Base-by-base conservation (phyloP, 768 basidiomycete genomes). In the Leccinum incarnatum region DNA sequence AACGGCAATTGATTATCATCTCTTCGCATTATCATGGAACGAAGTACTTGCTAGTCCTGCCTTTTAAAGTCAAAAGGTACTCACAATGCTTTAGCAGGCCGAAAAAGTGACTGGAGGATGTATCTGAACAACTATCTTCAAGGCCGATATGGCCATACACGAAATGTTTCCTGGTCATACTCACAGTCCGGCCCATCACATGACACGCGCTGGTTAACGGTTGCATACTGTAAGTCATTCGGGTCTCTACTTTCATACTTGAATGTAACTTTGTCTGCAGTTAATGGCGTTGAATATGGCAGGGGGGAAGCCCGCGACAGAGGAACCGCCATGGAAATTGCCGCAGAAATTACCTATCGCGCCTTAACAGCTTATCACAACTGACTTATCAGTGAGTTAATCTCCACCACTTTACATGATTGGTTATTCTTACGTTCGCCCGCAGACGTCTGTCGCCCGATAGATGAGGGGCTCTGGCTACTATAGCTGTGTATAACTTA, bases 81-180 rank as follows among this genome's bases (percentile, higher is more conserved):
- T 65, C 42, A 69, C 12, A 1, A n/a, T 36, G 17, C 10, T 50
- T 45, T 19, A 19, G n/a, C 53, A 69, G 69, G 53, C 19, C 60
- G 49, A 59, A 61, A 29, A 51, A 69, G 37, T 40, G 68, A 70
- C 58, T 71, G 69, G 69, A 49, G 70, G 17, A 62, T 72, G 70
- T 58, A 64, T 42, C 48, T 72, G 30, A 72, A 72, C 54, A 72
- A 72, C 64, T 72, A 48, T 34, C 70, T 73, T 36, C 72, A 72
- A 56, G 66, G 62, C 6, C 68, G 72, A 59, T 72, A 72, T 51
- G 70, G 70, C 17, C 72, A 70, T 30, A 67, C 70, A n/a, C 57
- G 53, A 55, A 6, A 55, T 19, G 60, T 73, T 34, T 46, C 68
- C n/a, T 72, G 70, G 70, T 14, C 64, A 7, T 7, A 50, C 46